Conservation (phyloP, 2,329 filamentous ascomycete species). For the Didymella arachidicola region DNA sequence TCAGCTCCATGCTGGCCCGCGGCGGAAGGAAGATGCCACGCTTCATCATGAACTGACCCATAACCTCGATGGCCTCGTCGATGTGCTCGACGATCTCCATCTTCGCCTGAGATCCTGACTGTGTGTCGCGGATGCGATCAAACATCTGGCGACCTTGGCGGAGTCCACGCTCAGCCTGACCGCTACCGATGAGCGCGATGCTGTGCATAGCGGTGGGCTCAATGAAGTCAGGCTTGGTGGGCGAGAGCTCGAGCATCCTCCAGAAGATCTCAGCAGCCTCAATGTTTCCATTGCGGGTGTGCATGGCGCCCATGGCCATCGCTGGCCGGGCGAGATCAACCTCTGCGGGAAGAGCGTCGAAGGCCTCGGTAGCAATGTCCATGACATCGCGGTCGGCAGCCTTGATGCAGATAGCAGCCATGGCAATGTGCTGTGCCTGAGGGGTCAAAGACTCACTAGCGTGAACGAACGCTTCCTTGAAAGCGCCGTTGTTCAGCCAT, state of each 20-base stretch:
- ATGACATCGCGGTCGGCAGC: slow-evolving; percentile 83
- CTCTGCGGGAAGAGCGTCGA: slow-evolving; percentile 59
- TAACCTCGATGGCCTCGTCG: slow-evolving; percentile 81
- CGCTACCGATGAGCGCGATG: slow-evolving; percentile 84
- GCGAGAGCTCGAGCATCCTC: slow-evolving; percentile 71
- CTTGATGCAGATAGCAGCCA: slow-evolving; percentile 75
- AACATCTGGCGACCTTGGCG: slow-evolving; percentile 86
- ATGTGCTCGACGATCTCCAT: slow-evolving; percentile 76
- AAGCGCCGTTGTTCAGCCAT: slow-evolving; percentile 73
- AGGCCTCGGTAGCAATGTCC: slow-evolving; percentile 68
- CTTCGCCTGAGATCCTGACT: slow-evolving; percentile 57
- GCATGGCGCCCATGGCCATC: slow-evolving; percentile 85
- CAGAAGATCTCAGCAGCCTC: slow-evolving; percentile 80
- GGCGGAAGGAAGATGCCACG: slow-evolving; percentile 60
- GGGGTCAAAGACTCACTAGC: slow-evolving; percentile 69
- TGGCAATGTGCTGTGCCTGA: slow-evolving; percentile 66
- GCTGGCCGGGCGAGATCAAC: slow-evolving; percentile 62
- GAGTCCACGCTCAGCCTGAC: slow-evolving; percentile 82
- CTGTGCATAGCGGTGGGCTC: slow-evolving; percentile 92
- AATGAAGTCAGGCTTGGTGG: slow-evolving; percentile 73
- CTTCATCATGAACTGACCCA: slow-evolving; percentile 65
- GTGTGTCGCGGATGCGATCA: slow-evolving; percentile 74
- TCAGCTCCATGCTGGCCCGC: slow-evolving; percentile 64
- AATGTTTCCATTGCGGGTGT: slow-evolving; percentile 82
- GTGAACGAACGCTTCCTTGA: slow-evolving; percentile 76